Conservation (phyloP, 192 early-diverging fungal genomes). For the Geranomyces michiganensis region DNA sequence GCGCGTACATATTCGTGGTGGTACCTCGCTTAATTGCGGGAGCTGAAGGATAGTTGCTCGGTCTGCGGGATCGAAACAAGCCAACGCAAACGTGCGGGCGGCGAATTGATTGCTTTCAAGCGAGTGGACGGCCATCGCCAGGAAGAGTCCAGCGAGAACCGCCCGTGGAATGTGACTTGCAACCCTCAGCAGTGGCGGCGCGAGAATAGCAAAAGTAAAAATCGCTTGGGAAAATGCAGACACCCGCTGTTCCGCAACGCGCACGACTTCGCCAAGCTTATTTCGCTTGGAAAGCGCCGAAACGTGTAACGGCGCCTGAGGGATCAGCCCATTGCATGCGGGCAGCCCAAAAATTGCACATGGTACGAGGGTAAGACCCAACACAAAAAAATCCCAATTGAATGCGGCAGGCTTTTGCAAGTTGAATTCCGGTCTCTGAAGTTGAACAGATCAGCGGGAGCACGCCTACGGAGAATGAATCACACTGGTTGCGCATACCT, state of each 20-base stretch:
- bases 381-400: conserved; percentile 34
- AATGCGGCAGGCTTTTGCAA: conserved; percentile 31
- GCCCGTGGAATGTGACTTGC: conserved; percentile 19
- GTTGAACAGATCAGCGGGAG: neutral
- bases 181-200: conserved; percentile 12
- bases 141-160: conserved; percentile 29
- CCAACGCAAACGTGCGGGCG: conserved; percentile 2
- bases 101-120: conserved; percentile 25
- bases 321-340: conserved; percentile 29
- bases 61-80: neutral
- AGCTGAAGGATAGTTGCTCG: neutral
- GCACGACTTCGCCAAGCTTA: neutral
- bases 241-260: conserved; percentile 30
- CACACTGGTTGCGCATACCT: neutral
- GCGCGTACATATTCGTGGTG: neutral
- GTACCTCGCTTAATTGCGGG: conserved; percentile 1
- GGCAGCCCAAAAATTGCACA: conserved; percentile 31
- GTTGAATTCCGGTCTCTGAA: conserved; percentile 20
- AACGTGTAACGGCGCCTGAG: conserved; percentile 35
- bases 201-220: conserved; percentile 21
- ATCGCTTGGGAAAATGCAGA: conserved; percentile 20
- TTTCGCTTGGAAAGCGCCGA: conserved; percentile 16
- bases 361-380: conserved; percentile 27
- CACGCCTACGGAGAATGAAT: neutral
- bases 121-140: conserved; percentile 31